Evolutionary conservation across 2,329 filamentous ascomycete genomes (phyloP).

Genomic region (Capronia epimyces): DNA sequence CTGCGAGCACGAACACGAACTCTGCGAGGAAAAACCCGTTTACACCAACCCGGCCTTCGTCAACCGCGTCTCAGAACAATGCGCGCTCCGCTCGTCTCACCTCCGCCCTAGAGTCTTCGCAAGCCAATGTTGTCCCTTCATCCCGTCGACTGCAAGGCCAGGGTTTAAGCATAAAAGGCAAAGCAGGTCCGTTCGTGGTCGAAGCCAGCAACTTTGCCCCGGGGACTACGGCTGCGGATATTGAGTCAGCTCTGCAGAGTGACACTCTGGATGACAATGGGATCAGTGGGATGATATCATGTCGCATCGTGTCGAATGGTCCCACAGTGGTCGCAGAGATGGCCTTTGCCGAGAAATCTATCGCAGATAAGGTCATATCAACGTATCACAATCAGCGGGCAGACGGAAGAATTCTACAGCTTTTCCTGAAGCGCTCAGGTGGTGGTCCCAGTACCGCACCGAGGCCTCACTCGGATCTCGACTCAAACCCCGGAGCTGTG

Average conservation of each 20-base stretch:
- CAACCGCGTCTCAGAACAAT: conserved; percentile 34
- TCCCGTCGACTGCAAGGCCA: conserved; percentile 29
- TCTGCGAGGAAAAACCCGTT: conserved; percentile 20
- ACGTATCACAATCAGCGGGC: conserved; percentile 62
- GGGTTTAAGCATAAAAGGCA: conserved; percentile 53
- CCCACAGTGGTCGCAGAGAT: conserved; percentile 59
- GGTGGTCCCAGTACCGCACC: not conserved
- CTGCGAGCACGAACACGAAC: conserved; percentile 21
- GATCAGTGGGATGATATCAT: conserved; percentile 45
- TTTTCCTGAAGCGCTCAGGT: conserved; percentile 47
- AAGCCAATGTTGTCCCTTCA: conserved; percentile 33
- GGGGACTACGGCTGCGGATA: conserved; percentile 61
- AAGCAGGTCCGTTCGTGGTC: conserved; percentile 52
- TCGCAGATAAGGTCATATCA: conserved; percentile 55
- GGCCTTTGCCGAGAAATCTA: conserved; percentile 50
- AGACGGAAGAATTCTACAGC: conserved; percentile 55
- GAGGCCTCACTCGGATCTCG: not conserved
- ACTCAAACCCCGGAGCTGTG: not conserved
- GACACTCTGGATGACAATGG: conserved; percentile 31
- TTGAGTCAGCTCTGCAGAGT: conserved; percentile 55
- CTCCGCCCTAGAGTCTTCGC: conserved; percentile 28
- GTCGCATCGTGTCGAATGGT: conserved; percentile 46
- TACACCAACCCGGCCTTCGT: conserved; percentile 26
- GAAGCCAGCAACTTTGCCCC: conserved; percentile 59
- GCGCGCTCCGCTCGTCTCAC: conserved; percentile 33